Percentiles rank a stretch among this genome's conserved stretches.
Conservation (phyloP, 805 yeast species). For the Myxozyma geophila region DNA sequence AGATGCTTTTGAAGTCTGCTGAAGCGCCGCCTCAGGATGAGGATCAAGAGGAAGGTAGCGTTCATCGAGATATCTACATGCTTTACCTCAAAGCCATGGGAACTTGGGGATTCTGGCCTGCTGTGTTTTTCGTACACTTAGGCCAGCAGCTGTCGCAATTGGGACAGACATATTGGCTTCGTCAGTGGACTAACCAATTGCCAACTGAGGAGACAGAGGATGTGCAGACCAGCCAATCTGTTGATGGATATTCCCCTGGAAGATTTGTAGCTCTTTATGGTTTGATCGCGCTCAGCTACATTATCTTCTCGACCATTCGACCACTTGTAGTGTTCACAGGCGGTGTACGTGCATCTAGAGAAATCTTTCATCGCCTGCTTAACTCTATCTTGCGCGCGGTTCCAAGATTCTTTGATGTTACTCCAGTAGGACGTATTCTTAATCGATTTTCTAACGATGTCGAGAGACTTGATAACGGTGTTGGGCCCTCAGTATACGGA, state of each 20-base stretch:
- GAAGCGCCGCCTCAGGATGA: constrained; percentile 21
- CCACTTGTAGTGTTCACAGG: constrained; percentile 60
- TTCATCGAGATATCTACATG: constrained; percentile 15
- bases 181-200: constrained; percentile 22
- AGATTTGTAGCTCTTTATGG: constrained; percentile 52
- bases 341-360: constrained; percentile 78
- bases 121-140: constrained; percentile 3
- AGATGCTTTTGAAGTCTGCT: constrained; percentile 19
- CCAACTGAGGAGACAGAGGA: constrained; percentile 14
- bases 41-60: constrained; percentile 18
- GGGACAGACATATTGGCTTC: constrained; percentile 25
- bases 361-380: constrained; percentile 69
- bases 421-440: constrained; percentile 95
- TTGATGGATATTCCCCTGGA: constrained; percentile 5
- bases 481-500: constrained; percentile 77
- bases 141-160: constrained; percentile 24
- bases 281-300: constrained; percentile 64
- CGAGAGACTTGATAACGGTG: constrained; percentile 90
- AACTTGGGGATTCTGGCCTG: constrained; percentile 15
- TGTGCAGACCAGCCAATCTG: not conserved
- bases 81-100: constrained; percentile 23
- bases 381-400: constrained; percentile 73
- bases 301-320: constrained; percentile 54
- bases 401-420: constrained; percentile 87
- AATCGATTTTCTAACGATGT: constrained; percentile 94